Conservation (phyloP, 306 rosid species). For the Malus fusca region DNA sequence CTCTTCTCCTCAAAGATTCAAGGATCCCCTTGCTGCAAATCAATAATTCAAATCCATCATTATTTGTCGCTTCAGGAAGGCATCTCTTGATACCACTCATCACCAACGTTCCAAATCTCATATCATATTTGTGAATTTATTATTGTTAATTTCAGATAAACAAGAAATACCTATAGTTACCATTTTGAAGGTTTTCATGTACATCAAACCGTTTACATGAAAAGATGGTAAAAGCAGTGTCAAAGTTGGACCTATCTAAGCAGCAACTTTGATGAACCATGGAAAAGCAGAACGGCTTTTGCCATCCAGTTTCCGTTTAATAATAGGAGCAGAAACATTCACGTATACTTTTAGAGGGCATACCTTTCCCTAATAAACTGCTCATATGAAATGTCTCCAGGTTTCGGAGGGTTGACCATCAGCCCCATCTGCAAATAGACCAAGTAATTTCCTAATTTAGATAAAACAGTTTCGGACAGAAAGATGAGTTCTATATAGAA, state of each 20-base stretch:
- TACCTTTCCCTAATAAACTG: constrained; percentile 85
- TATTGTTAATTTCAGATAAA: neutral
- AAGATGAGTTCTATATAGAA: constrained; percentile 4
- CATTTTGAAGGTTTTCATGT: neutral
- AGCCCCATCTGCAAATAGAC: constrained; percentile 74
- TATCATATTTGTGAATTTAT: neutral
- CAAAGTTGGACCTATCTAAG: neutral
- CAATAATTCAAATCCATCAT: constrained; percentile 10
- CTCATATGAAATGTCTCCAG: constrained; percentile 92
- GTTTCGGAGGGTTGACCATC: constrained; percentile 89
- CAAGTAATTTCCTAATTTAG: constrained; percentile 12
- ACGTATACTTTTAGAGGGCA: constrained; percentile 14
- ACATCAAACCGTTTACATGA: neutral
- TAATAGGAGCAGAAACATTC: neutral
- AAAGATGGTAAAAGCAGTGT: neutral
- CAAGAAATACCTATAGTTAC: neutral
- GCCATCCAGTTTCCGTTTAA: neutral
- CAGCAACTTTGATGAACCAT: neutral
- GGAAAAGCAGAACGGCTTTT: neutral
- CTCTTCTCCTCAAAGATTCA: constrained; percentile 89
- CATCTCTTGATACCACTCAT: neutral
- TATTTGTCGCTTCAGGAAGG: constrained; percentile 9
- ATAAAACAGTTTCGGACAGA: constrained; percentile 1
- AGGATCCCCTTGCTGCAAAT: constrained; percentile 78
- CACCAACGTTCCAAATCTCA: neutral